A percentile compares a stretch with the other conserved stretches of the same genome.
phyloP scores from a whole-genome alignment of 129 eudicot species.

The Silybum marianum region DNA sequence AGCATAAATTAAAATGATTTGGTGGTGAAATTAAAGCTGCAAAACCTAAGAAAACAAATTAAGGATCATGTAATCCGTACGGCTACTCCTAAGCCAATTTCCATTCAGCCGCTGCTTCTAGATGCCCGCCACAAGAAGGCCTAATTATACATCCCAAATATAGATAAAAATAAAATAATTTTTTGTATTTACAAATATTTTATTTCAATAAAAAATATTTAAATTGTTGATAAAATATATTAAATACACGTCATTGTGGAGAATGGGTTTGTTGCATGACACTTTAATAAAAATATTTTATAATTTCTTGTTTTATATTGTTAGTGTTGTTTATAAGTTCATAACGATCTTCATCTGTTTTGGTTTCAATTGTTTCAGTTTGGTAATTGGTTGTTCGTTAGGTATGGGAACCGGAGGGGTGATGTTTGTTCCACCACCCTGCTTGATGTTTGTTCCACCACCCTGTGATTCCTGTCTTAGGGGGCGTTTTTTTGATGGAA shows the following conservation, averaged over 20 bases:
- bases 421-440: no score
- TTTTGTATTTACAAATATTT: no score
- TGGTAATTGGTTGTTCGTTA: background rate
- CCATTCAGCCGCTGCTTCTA: background rate
- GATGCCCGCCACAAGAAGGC: conserved; percentile 23
- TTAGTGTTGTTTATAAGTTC: background rate
- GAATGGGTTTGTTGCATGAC: background rate
- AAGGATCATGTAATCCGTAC: background rate
- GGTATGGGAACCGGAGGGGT: background rate
- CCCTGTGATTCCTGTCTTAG: no score
- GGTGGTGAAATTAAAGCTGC: background rate
- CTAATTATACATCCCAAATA: conserved; percentile 6
- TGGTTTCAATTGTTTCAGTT: background rate
- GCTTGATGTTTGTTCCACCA: no score
- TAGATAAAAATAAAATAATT: no score
- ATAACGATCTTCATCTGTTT: background rate
- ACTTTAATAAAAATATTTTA: background rate
- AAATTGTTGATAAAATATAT: no score
- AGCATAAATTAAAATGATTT: background rate
- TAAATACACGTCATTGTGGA: no score
- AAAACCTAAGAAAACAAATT: background rate
- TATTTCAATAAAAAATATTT: no score
- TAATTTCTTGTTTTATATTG: background rate
- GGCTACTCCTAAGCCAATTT: conserved; percentile 12
- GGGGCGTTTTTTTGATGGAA: no score